Evolutionary conservation across 2,329 filamentous ascomycete genomes (phyloP).

Genomic region (Didymella arachidicola): DNA sequence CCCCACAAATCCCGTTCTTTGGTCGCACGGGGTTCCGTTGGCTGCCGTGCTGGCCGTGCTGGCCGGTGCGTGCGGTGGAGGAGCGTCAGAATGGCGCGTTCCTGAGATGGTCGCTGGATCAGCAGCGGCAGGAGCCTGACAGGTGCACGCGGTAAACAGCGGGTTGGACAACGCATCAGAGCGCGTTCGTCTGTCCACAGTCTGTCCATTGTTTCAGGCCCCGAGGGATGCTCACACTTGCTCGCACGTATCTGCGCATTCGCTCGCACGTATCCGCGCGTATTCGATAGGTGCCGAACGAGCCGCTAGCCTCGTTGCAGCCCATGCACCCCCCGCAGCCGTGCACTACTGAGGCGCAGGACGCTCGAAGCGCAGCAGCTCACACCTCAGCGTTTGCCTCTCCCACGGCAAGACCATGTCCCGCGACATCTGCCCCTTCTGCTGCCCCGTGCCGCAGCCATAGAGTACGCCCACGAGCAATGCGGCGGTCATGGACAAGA

Average conservation of each 20-base stretch:
- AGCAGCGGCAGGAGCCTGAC: constrained; percentile 6
- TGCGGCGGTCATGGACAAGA: constrained; percentile 48
- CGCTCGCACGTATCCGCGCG: constrained; percentile 15
- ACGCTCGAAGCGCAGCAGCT: constrained; percentile 18
- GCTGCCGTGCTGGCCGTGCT: constrained; percentile 20
- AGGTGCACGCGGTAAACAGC: background rate
- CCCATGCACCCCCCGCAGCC: constrained; percentile 20
- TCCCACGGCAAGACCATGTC: constrained; percentile 14
- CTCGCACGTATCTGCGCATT: background rate
- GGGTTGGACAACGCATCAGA: background rate
- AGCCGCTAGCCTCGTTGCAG: constrained; percentile 10
- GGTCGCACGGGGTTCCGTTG: constrained; percentile 10
- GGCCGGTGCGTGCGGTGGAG: background rate
- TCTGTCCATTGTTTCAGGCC: too few species aligned
- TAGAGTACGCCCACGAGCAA: constrained; percentile 35
- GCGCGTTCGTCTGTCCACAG: background rate
- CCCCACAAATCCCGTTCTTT: constrained; percentile 11
- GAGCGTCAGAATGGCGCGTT: constrained; percentile 13
- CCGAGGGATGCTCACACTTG: too few species aligned
- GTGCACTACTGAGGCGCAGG: constrained; percentile 24
- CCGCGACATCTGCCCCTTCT: constrained; percentile 24
- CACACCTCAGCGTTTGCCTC: constrained; percentile 14
- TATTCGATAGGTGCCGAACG: constrained; percentile 21
- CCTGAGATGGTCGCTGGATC: constrained; percentile 18
- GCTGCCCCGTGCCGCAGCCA: constrained; percentile 35